These are phyloP conservation scores for Aspergillus alliaceus DNA, from an alignment of 2,329 filamentous ascomycete species.

Conservation along the genomic window DNA sequence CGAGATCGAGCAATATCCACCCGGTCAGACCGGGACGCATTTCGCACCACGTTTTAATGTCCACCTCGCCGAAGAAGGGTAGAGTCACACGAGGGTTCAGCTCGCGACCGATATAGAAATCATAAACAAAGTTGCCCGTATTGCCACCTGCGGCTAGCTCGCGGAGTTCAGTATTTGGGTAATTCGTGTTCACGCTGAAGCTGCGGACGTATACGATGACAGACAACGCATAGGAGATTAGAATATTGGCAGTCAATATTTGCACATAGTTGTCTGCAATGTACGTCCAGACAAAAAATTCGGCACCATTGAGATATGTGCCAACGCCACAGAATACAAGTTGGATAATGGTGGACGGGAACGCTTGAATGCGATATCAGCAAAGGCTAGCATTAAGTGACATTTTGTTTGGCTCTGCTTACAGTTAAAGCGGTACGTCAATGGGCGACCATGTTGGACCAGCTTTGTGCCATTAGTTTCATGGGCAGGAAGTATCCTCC, in stretches of 20 bases:
- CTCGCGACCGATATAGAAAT: constrained; percentile 92
- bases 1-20: constrained; percentile 79
- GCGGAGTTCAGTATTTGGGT: constrained; percentile 66
- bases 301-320: constrained; percentile 70
- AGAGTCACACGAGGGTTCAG: constrained; percentile 75
- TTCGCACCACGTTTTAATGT: constrained; percentile 86
- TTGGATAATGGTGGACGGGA: constrained; percentile 68
- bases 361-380: constrained; percentile 51
- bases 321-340: constrained; percentile 68
- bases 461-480: constrained; percentile 69
- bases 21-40: constrained; percentile 82
- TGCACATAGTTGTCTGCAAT: constrained; percentile 86
- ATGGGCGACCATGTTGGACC: constrained; percentile 61
- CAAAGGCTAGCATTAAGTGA: constrained; percentile 2
- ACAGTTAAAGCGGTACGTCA: constrained; percentile 79
- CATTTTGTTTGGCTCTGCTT: constrained; percentile 19
- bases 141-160: constrained; percentile 78
- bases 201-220: constrained; percentile 76
- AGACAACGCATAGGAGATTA: constrained; percentile 70
- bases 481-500: constrained; percentile 71
- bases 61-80: constrained; percentile 61
- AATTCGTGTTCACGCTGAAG: constrained; percentile 62
- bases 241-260: constrained; percentile 74
- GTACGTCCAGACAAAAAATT: constrained; percentile 84
- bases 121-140: constrained; percentile 80